A percentile compares a stretch with the other conserved stretches of the same genome.
Conservation (phyloP, 164 flowering plant species). For the Chloranthus sessilifolius region DNA sequence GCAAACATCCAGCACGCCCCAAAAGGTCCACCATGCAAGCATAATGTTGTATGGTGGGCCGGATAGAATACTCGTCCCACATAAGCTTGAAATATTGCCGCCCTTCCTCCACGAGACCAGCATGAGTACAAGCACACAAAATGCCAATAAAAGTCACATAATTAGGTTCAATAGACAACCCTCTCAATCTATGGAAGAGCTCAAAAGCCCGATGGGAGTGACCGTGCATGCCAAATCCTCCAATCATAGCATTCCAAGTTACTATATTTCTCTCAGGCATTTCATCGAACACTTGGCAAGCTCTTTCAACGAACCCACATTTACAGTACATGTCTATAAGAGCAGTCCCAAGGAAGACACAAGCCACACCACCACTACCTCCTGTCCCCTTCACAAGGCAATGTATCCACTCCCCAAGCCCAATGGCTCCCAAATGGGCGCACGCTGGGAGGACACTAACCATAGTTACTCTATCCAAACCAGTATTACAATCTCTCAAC, state of each 20-base stretch:
- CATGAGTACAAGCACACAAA: conserved; percentile 11
- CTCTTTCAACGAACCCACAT: conserved; percentile 6
- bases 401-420: conserved; percentile 8
- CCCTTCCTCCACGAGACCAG: conserved; percentile 12
- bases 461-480: conserved; percentile 2
- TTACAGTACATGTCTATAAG: conserved; percentile 9
- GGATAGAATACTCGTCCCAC: not conserved
- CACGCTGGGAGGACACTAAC: conserved; percentile 10
- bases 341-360: conserved; percentile 10
- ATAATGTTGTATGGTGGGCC: conserved; percentile 12
- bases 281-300: not conserved
- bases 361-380: not conserved
- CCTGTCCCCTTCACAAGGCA: not conserved
- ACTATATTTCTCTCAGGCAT: not conserved
- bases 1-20: conserved; percentile 12
- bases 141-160: conserved; percentile 7
- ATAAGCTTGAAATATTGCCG: conserved; percentile 2
- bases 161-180: not conserved
- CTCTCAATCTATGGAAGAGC: not conserved
- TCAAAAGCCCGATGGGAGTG: not conserved
- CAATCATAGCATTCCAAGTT: conserved; percentile 10
- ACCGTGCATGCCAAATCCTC: conserved; percentile 9
- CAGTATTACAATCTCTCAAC: not conserved
- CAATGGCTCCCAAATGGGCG: conserved; percentile 9
- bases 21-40: conserved; percentile 14